Base-by-base conservation (phyloP, 2,329 filamentous ascomycete species). In the Sclerotinia sclerotiorum region DNA sequence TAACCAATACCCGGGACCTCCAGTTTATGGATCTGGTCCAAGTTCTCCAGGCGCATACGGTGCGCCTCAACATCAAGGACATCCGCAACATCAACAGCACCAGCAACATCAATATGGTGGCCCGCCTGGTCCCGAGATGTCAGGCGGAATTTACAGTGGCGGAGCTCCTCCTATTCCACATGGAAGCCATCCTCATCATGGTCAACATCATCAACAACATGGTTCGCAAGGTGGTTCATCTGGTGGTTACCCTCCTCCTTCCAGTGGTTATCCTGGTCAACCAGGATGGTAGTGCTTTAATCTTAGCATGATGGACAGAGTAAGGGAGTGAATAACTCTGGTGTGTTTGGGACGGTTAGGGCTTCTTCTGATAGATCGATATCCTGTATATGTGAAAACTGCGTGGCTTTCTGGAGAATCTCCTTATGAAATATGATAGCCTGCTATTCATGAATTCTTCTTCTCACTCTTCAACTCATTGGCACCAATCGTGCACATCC, bases 1-100 rank as follows among this genome's bases (percentile, higher is more conserved):
- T 15, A 68, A 71, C 39, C 71, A 72, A 51, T 71, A 70, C 61
- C 67, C 69, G 13, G 69, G 70, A 48, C 68, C 72, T 69, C 68
- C 68, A 62, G 60, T 55, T 49, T 70, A 72, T 62, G 66, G 63
- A 6, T 51, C 60, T n/a, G 65, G 57, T 42, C 29, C 32, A 56
- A 46, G n/a, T 49, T 62, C 60, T 29, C 61, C 61, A 35, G 66
- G 69, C 49, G 65, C 69, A 48, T 72, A 72, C 69, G 68, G 68
- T 19, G 35, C 29, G 13, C 24, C 63, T 55, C 48, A 56, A 55
- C 52, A 61, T 19, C 56, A 60, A 42, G 56, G 56, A 8, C 39
- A 48, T 44, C 5, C 17, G 24, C 64, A 39, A 61, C 44, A 32
- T 5, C 32, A 35, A 35, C 35, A 35, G 24, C 64, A 39, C 51